Base-by-base conservation (phyloP, 495 filamentous ascomycete genomes). In the Mytilinidion resinicola region DNA sequence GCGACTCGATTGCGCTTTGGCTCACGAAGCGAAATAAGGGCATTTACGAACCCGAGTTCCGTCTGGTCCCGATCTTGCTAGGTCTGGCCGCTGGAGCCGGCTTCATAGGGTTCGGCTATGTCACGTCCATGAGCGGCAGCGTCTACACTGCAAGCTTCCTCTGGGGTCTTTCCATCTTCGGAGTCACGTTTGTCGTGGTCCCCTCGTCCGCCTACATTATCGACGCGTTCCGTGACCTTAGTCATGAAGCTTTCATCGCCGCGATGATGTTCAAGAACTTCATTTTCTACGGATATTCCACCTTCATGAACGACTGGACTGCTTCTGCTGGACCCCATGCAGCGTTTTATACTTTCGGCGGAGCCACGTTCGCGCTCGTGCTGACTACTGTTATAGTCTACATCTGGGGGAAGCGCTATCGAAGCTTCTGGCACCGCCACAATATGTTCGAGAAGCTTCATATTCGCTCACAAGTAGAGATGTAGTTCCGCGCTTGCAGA, bases 181-280 rank as follows among this genome's bases (percentile, higher is more conserved):
- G 59, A 9, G 59, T 54, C 48, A 59, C 63, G 55, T 11, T 62
- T 36, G 56, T 60, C 7, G 55, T 51, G 17, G 52, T 58, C 20
- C 41, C 46, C 15, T 59, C 60, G 15, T 37, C 60, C 1, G 56
- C 56, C 1, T 66, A 66, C 53, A 51, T 41, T 9, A 66, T 66
- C 48, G 62, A 68, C 34, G 59, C 66, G 4, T 68, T 55, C 50
- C 59, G 66, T 2, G 59, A 63, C 17, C 60, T 66, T 52, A 39
- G 20, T 10, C 47, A 41, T 9, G 66, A 68, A 59, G 30, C 66
- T 11, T 68, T 68, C 56, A 63, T 68, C 20, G 60, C 53, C 9
- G 63, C 51, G 48, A 66, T 66, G 66, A 54, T 68, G 37, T 66
- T 66, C 46, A 66, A 66, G 51, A 66, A 66, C 39, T 46, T 66